These are phyloP conservation scores for Yamadazyma akitaensis DNA, from an alignment of 805 yeast species.

Conservation along the genomic window DNA sequence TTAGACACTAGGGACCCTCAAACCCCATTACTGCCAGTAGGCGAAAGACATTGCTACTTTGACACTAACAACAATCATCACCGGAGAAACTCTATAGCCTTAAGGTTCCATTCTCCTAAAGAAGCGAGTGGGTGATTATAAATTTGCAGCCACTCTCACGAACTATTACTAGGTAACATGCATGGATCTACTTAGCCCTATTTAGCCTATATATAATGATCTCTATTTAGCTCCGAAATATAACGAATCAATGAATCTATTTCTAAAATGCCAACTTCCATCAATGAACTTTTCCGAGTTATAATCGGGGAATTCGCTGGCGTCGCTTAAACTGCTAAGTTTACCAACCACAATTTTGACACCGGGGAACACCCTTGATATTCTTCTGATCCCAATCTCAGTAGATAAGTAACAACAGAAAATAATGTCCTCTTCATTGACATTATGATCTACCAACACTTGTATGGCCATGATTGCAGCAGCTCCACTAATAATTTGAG, in stretches of 20 bases:
- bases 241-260: constrained; percentile 67
- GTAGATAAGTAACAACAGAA: constrained; percentile 74
- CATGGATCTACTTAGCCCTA: not conserved
- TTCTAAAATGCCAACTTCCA: constrained; percentile 57
- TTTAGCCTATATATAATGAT: not conserved
- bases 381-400: constrained; percentile 70
- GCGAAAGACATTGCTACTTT: not conserved
- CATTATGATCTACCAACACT: constrained; percentile 78
- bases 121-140: not conserved
- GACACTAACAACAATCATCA: constrained; percentile 26
- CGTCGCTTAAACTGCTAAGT: constrained; percentile 43
- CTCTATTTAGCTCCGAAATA: constrained; percentile 65
- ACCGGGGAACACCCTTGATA: constrained; percentile 68
- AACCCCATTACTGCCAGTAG: constrained; percentile 8
- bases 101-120: constrained; percentile 42
- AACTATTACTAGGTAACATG: not conserved
- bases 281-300: constrained; percentile 43
- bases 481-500: constrained; percentile 89
- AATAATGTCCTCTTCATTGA: constrained; percentile 56
- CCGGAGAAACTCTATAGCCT: constrained; percentile 45
- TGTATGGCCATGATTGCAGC: constrained; percentile 94
- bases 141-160: not conserved
- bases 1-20: constrained; percentile 7
- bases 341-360: constrained; percentile 70
- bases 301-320: constrained; percentile 16